A percentile compares a stretch with the other conserved stretches of the same genome.
Conservation (phyloP, 2,329 filamentous ascomycete genomes). For the Colletotrichum sp. region DNA sequence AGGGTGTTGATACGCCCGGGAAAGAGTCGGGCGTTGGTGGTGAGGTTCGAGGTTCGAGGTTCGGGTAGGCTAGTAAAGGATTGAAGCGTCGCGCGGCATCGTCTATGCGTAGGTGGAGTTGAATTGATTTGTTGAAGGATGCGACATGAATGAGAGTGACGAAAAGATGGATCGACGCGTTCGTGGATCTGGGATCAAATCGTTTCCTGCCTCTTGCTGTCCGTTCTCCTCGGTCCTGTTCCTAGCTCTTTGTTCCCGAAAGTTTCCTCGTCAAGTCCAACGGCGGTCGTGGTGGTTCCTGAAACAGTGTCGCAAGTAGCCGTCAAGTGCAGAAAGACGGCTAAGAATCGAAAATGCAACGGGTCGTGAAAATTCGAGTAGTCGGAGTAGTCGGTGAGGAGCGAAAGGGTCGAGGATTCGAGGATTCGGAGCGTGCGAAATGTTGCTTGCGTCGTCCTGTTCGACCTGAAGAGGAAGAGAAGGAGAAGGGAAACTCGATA, state of each 20-base stretch:
- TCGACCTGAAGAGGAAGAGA: slow-evolving; percentile 4
- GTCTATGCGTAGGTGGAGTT: neutral
- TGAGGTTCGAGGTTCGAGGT: neutral
- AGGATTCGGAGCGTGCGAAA: neutral
- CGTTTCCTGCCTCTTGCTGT: neutral
- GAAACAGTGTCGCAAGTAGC: slow-evolving; percentile 14
- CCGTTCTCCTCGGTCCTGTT: neutral
- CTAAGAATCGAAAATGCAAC: neutral
- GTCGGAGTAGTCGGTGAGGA: neutral
- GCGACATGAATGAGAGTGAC: slow-evolving; percentile 8
- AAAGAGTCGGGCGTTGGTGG: neutral
- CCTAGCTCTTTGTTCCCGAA: neutral
- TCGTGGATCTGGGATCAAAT: neutral
- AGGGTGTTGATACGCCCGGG: neutral
- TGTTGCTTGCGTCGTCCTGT: slow-evolving; percentile 5
- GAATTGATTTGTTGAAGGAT: neutral
- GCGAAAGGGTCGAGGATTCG: neutral
- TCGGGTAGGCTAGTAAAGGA: neutral
- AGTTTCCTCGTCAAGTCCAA: neutral
- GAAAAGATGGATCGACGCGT: neutral
- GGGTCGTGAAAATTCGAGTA: neutral
- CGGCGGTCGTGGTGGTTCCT: neutral
- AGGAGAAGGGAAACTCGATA: slow-evolving; percentile 9
- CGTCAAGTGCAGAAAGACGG: neutral
- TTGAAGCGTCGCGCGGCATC: slow-evolving; percentile 6